These are phyloP conservation scores for Claviceps arundinis DNA, from an alignment of 2,329 filamentous ascomycete genomes.

Conservation along the genomic window DNA sequence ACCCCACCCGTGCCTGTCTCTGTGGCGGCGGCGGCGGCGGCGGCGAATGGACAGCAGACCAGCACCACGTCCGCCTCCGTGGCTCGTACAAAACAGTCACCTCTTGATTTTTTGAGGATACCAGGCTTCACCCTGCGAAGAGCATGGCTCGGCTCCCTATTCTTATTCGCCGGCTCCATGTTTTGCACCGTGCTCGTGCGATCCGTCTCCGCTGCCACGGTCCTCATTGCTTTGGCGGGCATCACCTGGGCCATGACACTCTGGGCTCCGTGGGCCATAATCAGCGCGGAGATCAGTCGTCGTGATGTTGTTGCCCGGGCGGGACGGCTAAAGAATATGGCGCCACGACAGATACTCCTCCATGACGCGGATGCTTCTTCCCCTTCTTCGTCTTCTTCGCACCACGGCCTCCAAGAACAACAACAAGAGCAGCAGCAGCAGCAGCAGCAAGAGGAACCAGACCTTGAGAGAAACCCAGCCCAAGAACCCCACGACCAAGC, in stretches of 20 bases:
- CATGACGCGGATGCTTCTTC: conserved; percentile 1
- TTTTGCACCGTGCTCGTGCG: conserved; percentile 70
- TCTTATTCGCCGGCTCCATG: conserved; percentile 75
- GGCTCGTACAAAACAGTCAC: conserved; percentile 23
- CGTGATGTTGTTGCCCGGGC: conserved; percentile 50
- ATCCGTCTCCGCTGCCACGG: conserved; percentile 57
- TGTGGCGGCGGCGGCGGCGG: background rate
- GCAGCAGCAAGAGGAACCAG: conserved; percentile 6
- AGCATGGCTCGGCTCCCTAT: conserved; percentile 71
- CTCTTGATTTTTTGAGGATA: conserved; percentile 55
- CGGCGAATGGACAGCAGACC: background rate
- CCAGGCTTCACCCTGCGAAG: conserved; percentile 76
- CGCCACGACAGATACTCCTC: conserved; percentile 4
- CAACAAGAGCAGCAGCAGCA: background rate
- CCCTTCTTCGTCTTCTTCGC: background rate
- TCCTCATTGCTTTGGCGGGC: conserved; percentile 68
- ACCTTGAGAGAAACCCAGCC: conserved; percentile 25
- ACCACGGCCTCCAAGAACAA: background rate
- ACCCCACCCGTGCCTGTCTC: conserved; percentile 11
- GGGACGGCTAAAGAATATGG: conserved; percentile 15
- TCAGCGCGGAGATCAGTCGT: conserved; percentile 80
- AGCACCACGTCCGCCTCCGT: too few species aligned
- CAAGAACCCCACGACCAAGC: conserved; percentile 59
- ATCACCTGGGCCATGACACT: conserved; percentile 86
- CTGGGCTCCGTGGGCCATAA: conserved; percentile 93